These are phyloP conservation scores for Acanthochlamys bracteata DNA, from an alignment of 106 monocot genomes.

Conservation along the genomic window DNA sequence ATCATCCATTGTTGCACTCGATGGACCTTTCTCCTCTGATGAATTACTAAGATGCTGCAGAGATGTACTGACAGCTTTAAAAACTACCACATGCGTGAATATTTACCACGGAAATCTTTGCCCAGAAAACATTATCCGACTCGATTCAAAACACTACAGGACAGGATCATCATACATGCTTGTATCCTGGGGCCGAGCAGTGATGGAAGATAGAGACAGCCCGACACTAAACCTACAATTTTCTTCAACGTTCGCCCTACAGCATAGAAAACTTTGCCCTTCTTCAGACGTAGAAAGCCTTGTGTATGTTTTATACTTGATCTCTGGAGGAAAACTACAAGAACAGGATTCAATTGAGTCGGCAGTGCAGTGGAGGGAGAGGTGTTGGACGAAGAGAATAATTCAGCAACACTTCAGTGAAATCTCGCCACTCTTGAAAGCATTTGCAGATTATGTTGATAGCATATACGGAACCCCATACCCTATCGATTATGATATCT, in stretches of 20 bases:
- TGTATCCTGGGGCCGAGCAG: slow-evolving; percentile 18
- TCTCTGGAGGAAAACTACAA: slow-evolving; percentile 8
- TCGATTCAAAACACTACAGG: background rate
- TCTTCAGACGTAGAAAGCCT: slow-evolving; percentile 23
- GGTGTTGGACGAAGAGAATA: slow-evolving; percentile 15
- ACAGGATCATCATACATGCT: slow-evolving; percentile 3
- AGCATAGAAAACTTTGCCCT: slow-evolving; percentile 17
- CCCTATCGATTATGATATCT: slow-evolving; percentile 25
- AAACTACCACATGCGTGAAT: slow-evolving; percentile 4
- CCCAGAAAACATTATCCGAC: slow-evolving; percentile 20
- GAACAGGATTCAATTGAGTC: slow-evolving; percentile 18
- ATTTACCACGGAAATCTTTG: slow-evolving; percentile 16
- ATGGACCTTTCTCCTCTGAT: slow-evolving; percentile 12
- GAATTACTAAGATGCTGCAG: slow-evolving; percentile 15
- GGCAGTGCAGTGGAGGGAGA: slow-evolving; percentile 24
- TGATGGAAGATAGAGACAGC: slow-evolving; percentile 23
- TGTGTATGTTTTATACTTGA: slow-evolving; percentile 16
- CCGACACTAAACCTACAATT: slow-evolving; percentile 17
- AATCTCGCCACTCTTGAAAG: slow-evolving; percentile 22
- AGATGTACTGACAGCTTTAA: slow-evolving; percentile 13
- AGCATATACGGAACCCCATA: slow-evolving; percentile 26
- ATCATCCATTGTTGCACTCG: slow-evolving; percentile 7
- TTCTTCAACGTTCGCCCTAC: slow-evolving; percentile 19
- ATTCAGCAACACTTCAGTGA: slow-evolving; percentile 24
- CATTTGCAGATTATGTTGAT: slow-evolving; percentile 32